Base-by-base conservation (phyloP, 73 alveolate genomes). In the Tetrahymena thermophila region DNA sequence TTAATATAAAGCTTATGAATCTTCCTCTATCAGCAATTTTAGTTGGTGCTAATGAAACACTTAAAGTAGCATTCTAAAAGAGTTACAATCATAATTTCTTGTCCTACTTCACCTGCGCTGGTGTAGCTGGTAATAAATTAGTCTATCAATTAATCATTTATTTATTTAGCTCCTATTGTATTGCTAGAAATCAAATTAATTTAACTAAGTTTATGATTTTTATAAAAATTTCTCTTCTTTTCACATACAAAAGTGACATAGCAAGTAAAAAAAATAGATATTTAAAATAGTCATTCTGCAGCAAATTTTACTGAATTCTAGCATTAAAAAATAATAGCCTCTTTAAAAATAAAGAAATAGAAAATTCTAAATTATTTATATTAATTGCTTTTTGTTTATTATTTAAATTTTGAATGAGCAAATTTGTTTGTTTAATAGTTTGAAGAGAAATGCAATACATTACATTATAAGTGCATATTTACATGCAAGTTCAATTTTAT, bases 91-190 rank as follows among this genome's bases (percentile, higher is more conserved):
- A 97, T 85, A 98, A 97, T 40, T 94, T 98, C 84, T 31, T 96
- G 43, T 95, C 97, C 94, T 97, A 98, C 85, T 98, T 98, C 93
- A 38, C 95, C 1, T 98, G 99, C 85, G 99, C 99, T 5, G 99
- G 98, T 42, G 16, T 96, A 25, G 98, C 99, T 57, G 99, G 89
- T 71, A 71, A 71, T 13, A 25, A 71, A 25, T 19, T 10, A 56
- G 16, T 31, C 16, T 56, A n/a, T 10, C 85, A 21, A 56, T 56
- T 56, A 56, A 56, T 55, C 8, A 55, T 4, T 55, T 55, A 8
- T 4, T 23, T 55, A 55, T 55, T 55, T 2, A n/a, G 7, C 42
- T 37, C 42, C 2, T 37, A 4, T 37, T 37, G 42, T 37, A 37
- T 37, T 4, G 42, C 42, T 37, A 4, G 2, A 2, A 37, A 37